These are phyloP conservation scores for Dictyostelium capitatum DNA, from an alignment of 78 protist species.

Conservation along the genomic window DNA sequence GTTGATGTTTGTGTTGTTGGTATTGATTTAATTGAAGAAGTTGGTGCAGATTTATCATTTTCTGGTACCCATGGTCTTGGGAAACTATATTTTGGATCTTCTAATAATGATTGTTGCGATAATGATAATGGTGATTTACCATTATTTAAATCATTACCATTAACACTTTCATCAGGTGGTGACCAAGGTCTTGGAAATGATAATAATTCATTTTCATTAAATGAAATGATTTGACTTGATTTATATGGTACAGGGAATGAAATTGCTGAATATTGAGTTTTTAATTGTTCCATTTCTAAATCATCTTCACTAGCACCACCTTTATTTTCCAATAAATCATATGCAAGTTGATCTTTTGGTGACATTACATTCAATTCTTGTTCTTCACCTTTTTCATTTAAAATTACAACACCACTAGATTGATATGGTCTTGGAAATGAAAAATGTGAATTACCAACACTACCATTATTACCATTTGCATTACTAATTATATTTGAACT, in stretches of 20 bases:
- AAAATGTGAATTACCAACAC: not conserved
- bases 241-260: slow-evolving; percentile 64
- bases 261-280: not conserved
- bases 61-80: slow-evolving; percentile 77
- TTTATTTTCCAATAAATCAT: not conserved
- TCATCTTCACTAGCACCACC: not conserved
- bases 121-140: not conserved
- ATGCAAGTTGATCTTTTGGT: slow-evolving; percentile 14
- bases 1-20: not conserved
- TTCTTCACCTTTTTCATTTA: slow-evolving; percentile 3
- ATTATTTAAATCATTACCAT: not conserved
- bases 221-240: slow-evolving; percentile 29
- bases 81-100: slow-evolving; percentile 54
- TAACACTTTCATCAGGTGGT: slow-evolving; percentile 9
- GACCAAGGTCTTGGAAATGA: slow-evolving; percentile 68
- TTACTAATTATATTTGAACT: not conserved
- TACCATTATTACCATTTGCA: not conserved
- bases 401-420: not conserved
- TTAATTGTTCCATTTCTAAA: slow-evolving; percentile 4
- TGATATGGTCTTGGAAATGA: slow-evolving; percentile 17
- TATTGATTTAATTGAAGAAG: not conserved
- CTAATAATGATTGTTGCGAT: slow-evolving; percentile 2
- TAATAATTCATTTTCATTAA: slow-evolving; percentile 52
- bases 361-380: not conserved
- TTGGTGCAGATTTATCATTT: not conserved